Percentiles rank a stretch among this genome's conserved stretches.
Evolutionary conservation across 1,284 basidiomycete genomes (phyloP).

Genomic region (Leucoagaricus sp.): DNA sequence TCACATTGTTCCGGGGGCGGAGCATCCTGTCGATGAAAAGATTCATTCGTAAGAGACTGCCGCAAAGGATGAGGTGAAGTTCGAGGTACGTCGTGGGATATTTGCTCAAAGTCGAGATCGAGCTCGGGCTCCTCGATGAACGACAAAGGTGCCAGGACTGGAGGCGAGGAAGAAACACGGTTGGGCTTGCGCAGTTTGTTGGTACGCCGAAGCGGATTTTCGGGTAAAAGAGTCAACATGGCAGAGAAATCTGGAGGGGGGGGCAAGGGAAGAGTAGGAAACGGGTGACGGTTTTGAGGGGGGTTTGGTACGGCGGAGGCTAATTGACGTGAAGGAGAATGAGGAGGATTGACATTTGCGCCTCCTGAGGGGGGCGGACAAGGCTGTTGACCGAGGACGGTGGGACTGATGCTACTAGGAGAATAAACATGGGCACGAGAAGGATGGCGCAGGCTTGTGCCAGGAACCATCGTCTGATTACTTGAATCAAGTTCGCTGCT

Average conservation of each 20-base stretch:
- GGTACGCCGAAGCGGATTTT: neutral
- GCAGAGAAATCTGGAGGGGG: neutral
- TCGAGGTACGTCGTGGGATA: constrained; percentile 4
- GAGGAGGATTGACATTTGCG: neutral
- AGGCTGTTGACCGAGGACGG: neutral
- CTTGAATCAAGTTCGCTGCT: neutral
- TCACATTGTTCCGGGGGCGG: neutral
- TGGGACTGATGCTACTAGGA: neutral
- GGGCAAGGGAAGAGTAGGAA: constrained; percentile 5
- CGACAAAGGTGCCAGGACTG: constrained; percentile 11
- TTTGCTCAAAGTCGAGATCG: constrained; percentile 13
- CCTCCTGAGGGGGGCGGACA: neutral
- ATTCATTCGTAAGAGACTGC: constrained; percentile 1
- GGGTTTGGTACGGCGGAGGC: neutral
- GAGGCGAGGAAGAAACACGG: neutral
- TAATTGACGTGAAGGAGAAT: constrained; percentile 5
- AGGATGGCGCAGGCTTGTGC: neutral
- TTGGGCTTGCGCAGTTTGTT: constrained; percentile 15
- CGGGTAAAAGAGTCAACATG: constrained; percentile 9
- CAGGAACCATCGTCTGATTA: constrained; percentile 1
- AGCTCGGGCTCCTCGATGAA: constrained; percentile 10
- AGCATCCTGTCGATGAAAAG: constrained; percentile 1
- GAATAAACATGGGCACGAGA: neutral
- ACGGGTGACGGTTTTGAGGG: constrained; percentile 6
- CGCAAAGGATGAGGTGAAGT: neutral